Percentiles rank a stretch among this genome's conserved stretches.
phyloP scores from a whole-genome alignment of 306 rosid genomes.

The Vicia faba region DNA sequence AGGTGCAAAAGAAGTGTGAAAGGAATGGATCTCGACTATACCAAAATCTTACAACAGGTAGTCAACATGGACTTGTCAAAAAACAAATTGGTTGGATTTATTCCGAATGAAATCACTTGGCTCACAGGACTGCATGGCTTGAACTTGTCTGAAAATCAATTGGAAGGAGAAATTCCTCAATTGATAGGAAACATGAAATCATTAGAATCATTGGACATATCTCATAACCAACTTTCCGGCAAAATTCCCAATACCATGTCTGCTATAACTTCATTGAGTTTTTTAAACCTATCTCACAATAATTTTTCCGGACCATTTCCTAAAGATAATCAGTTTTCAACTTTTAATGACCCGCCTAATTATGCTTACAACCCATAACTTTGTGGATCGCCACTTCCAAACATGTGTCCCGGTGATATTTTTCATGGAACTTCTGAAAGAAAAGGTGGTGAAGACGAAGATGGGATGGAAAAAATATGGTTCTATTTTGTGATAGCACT shows the following conservation, averaged over 20 bases:
- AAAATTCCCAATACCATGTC: constrained; percentile 32
- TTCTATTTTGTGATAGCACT: constrained; percentile 24
- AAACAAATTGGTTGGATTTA: constrained; percentile 26
- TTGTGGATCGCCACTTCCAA: constrained; percentile 29
- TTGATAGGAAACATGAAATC: constrained; percentile 23
- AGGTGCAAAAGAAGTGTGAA: not conserved
- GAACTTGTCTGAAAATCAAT: constrained; percentile 27
- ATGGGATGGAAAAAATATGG: not conserved
- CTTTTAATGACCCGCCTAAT: constrained; percentile 8
- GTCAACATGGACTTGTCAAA: constrained; percentile 32
- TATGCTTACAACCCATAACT: constrained; percentile 28
- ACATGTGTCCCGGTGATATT: no score
- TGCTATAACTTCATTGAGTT: not conserved
- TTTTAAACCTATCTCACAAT: constrained; percentile 28
- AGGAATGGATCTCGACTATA: constrained; percentile 27
- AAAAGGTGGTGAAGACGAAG: no score
- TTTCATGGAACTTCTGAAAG: no score
- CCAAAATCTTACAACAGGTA: not conserved
- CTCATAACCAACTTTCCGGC: constrained; percentile 33
- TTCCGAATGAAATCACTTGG: constrained; percentile 4
- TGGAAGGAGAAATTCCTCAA: constrained; percentile 25
- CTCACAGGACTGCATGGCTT: constrained; percentile 17
- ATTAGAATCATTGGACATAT: constrained; percentile 34
- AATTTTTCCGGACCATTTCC: constrained; percentile 35
- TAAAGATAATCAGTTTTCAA: not conserved